Evolutionary conservation across 148 eudicot genomes (phyloP).

Genomic region (Amaranthus hypochondriacus): DNA sequence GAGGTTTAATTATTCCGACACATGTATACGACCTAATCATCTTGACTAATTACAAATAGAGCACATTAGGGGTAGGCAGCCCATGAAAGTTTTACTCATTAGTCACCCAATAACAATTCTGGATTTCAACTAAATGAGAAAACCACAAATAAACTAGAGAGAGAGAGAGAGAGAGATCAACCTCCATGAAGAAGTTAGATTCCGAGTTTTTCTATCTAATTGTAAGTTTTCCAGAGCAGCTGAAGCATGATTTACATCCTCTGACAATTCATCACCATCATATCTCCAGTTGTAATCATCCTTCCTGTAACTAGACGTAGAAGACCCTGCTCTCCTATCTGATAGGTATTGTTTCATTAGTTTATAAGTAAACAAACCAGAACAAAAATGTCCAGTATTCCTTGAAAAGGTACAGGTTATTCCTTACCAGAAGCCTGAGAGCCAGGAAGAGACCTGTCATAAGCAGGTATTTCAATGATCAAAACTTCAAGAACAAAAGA

Average conservation of each 20-base stretch:
- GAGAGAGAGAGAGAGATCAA: constrained; percentile 29
- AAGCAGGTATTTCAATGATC: constrained; percentile 15
- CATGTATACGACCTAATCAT: not conserved
- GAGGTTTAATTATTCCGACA: not conserved
- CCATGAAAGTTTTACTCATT: not conserved
- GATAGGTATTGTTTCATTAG: constrained; percentile 12
- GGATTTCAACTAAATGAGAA: not conserved
- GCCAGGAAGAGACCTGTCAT: constrained; percentile 55
- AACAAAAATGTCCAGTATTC: constrained; percentile 9
- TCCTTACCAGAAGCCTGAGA: constrained; percentile 84
- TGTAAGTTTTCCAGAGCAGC: constrained; percentile 90
- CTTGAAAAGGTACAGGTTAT: not conserved
- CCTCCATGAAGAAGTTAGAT: constrained; percentile 88
- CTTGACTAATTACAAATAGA: not conserved
- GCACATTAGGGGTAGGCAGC: not conserved
- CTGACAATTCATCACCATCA: constrained; percentile 69
- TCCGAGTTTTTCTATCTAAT: constrained; percentile 90
- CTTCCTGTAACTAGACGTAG: constrained; percentile 70
- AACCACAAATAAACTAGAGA: constrained; percentile 1
- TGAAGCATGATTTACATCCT: constrained; percentile 71
- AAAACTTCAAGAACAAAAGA: not conserved
- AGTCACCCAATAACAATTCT: not conserved
- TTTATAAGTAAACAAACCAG: constrained; percentile 10
- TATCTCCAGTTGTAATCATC: constrained; percentile 86
- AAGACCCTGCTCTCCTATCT: constrained; percentile 85